Evolutionary conservation across 164 flowering plant species (phyloP).

Genomic region (Cinnamomum micranthum): DNA sequence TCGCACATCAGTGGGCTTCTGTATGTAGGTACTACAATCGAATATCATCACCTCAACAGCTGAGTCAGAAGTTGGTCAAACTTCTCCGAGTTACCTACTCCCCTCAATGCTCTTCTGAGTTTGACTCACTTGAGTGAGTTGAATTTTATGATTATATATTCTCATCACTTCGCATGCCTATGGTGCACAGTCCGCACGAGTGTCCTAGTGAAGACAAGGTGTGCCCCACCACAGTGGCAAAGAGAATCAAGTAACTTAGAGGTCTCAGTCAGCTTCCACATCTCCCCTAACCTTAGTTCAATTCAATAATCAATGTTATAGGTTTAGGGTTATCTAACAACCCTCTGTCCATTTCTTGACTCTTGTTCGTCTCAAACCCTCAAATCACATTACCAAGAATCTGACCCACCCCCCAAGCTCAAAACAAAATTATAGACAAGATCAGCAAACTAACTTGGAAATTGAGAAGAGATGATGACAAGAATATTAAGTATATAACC

Average conservation of each 20-base stretch:
- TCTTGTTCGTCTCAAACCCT: background rate
- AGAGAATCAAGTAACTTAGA: background rate
- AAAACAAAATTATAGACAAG: background rate
- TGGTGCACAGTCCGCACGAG: background rate
- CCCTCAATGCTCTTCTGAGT: too few species aligned
- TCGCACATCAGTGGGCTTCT: too few species aligned
- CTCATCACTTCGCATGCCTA: too few species aligned
- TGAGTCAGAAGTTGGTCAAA: too few species aligned
- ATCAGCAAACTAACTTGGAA: slow-evolving; percentile 1
- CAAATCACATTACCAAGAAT: slow-evolving; percentile 8
- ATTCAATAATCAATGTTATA: background rate
- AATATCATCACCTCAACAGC: too few species aligned
- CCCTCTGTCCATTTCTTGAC: background rate
- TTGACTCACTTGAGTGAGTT: too few species aligned
- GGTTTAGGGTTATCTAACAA: background rate
- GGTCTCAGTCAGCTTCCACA: background rate
- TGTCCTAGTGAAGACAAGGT: background rate
- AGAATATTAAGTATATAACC: background rate
- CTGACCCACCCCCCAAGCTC: background rate
- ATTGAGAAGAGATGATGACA: background rate
- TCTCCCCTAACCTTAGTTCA: background rate
- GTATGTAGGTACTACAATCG: too few species aligned
- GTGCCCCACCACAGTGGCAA: background rate
- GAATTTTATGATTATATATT: too few species aligned
- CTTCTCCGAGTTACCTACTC: too few species aligned